Base-by-base conservation (phyloP, 2,329 filamentous ascomycete genomes). In the Sporothrix phasma region DNA sequence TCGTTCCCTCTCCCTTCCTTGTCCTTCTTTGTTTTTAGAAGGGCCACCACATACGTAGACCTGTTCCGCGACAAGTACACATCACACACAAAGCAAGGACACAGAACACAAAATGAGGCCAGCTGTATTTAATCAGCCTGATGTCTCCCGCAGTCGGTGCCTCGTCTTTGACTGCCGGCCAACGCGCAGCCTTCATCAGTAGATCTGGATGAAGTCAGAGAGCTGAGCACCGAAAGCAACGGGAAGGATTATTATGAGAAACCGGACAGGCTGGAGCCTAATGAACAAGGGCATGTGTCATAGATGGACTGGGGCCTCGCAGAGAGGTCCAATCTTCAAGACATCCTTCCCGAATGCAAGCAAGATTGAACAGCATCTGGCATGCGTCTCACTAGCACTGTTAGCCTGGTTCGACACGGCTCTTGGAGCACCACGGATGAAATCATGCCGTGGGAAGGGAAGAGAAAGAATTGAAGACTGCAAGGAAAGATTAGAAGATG, bases 401-500 rank as follows among this genome's bases (percentile, higher is more conserved):
- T 39, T 59, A 29, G 37, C 56, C 56, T 29, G 63, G 47, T 47
- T 53, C 45, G 22, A 45, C 17, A 49, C 26, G 26, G 65, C 63
- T 70, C 68, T 67, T 67, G 66, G 67, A 43, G 63, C 67, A 59
- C 65, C 22, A 45, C 54, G 53, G 66, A 65, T 66, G 66, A 68
- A 68, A 66, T 70, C 69, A 71, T 69, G 70, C 69, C 46, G 53
- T 17, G 37, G 22, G 19, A 31, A 24, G 56, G 41, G 5, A n/a
- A n/a, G 43, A 46, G 24, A n/a, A 54, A 22, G 37, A 19, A n/a
- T 17, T 3, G 10, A 31, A 54, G 17, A 39, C 10, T 13, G 29
- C 3, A 39, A 11, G n/a, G 6, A 31, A 53, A n/a, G 26, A n/a
- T 7, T n/a, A n/a, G 17, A 43, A 22, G 22, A 4, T 17, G n/a